phyloP scores from a whole-genome alignment of 2,329 filamentous ascomycete species.

The Cucurbitaria berberidis region DNA sequence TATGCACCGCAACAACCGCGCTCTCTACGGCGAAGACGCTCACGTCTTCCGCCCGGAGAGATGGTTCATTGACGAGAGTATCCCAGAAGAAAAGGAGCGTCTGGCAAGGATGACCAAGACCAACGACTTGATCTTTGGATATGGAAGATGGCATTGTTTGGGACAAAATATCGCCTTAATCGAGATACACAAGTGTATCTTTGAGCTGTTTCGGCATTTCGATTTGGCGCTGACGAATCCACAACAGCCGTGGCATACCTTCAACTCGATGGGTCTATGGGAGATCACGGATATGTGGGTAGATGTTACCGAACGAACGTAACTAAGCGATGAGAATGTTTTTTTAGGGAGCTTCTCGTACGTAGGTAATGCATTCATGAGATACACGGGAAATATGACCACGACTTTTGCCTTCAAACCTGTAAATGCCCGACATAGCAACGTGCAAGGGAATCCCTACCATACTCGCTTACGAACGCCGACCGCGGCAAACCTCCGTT shows the following conservation, averaged over 20 bases:
- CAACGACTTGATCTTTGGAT: conserved; percentile 47
- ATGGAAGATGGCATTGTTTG: conserved; percentile 46
- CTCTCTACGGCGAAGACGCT: conserved; percentile 49
- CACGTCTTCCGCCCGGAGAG: conserved; percentile 57
- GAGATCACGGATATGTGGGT: conserved; percentile 43
- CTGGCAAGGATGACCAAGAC: conserved; percentile 40
- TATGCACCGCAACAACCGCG: conserved; percentile 41
- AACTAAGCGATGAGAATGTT: conserved; percentile 6
- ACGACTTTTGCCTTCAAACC: neutral
- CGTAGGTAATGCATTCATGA: neutral
- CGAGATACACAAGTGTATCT: conserved; percentile 50
- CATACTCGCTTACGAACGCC: neutral
- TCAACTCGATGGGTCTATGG: conserved; percentile 36
- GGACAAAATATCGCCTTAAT: conserved; percentile 43
- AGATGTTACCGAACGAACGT: conserved; percentile 25
- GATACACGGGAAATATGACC: neutral
- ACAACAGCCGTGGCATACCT: conserved; percentile 36
- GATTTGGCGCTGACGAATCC: conserved; percentile 42
- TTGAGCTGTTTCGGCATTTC: conserved; percentile 49
- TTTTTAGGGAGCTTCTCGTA: neutral
- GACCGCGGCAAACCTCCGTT: neutral
- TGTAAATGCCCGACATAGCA: no score
- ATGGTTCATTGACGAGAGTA: conserved; percentile 49
- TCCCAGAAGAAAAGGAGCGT: conserved; percentile 27
- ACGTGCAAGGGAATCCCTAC: neutral